Evolutionary conservation across 768 basidiomycete species (phyloP).

Genomic region (Serendipita vermifera): DNA sequence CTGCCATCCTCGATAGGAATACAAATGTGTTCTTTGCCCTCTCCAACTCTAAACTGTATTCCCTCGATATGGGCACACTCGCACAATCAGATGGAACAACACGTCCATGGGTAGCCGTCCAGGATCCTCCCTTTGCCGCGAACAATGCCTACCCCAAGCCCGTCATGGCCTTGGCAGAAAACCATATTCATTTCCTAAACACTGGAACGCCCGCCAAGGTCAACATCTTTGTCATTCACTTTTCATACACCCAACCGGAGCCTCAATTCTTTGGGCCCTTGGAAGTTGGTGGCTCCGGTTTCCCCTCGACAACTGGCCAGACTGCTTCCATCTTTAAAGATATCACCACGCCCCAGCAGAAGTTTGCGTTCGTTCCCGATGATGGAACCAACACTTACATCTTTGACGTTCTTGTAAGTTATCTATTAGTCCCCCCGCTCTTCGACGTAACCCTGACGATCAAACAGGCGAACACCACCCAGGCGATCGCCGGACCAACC

Average conservation of each 20-base stretch:
- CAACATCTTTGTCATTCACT: conserved; percentile 79
- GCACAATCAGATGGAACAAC: conserved; percentile 44
- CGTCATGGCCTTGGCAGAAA: conserved; percentile 71
- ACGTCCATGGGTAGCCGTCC: conserved; percentile 51
- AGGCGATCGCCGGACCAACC: background rate
- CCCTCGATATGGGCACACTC: conserved; percentile 55
- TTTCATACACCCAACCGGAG: conserved; percentile 64
- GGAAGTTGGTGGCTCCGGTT: conserved; percentile 31
- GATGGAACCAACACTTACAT: conserved; percentile 63
- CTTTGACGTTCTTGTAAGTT: conserved; percentile 48
- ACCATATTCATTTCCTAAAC: conserved; percentile 74
- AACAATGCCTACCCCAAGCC: conserved; percentile 44
- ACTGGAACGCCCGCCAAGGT: conserved; percentile 56
- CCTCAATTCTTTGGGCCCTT: conserved; percentile 41
- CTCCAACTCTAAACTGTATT: conserved; percentile 49
- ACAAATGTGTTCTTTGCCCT: conserved; percentile 81
- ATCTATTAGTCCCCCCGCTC: background rate
- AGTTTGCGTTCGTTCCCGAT: conserved; percentile 67
- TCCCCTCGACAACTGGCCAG: conserved; percentile 59
- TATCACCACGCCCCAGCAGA: conserved; percentile 49
- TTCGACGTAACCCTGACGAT: background rate
- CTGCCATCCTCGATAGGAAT: conserved; percentile 81
- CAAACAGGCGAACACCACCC: background rate
- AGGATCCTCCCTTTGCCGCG: conserved; percentile 37
- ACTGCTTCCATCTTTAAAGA: conserved; percentile 56